A percentile compares a stretch with the other conserved stretches of the same genome.
These are phyloP conservation scores for Colletotrichum cordylinicola DNA, from an alignment of 2,329 filamentous ascomycete genomes.

Conservation along the genomic window DNA sequence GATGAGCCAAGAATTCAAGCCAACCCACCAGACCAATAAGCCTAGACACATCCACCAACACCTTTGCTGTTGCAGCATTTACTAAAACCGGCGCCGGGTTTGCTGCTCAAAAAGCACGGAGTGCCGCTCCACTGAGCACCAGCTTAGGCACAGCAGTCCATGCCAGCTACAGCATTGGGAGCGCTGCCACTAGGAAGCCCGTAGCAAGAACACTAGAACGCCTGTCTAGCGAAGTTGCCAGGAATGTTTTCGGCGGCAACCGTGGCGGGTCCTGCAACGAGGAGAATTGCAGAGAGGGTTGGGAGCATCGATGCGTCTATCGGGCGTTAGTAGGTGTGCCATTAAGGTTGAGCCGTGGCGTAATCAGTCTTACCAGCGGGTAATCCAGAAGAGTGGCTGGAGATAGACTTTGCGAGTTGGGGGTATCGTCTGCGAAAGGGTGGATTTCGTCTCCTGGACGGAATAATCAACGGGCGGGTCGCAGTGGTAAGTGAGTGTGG, in stretches of 20 bases:
- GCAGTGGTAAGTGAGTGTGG: no score
- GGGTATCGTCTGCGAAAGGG: background rate
- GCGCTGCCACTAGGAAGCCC: background rate
- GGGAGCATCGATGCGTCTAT: background rate
- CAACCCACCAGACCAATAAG: accelerated
- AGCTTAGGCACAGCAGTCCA: background rate
- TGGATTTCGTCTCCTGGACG: background rate
- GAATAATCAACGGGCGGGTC: accelerated
- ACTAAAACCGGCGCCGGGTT: background rate
- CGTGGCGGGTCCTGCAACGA: accelerated
- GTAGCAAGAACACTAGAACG: background rate
- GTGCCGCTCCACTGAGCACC: background rate
- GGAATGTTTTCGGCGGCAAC: accelerated
- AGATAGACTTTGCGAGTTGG: background rate
- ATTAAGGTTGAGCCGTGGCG: accelerated
- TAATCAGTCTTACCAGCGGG: background rate
- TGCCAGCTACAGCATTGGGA: background rate
- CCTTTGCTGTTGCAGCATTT: background rate
- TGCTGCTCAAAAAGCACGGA: background rate
- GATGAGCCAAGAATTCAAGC: background rate
- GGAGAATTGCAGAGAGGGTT: accelerated
- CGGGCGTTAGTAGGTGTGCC: accelerated
- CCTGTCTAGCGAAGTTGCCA: background rate
- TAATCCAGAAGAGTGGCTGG: no score
- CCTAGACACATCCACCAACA: background rate